Evolutionary conservation across 2,329 filamentous ascomycete species (phyloP), one percentile per base, ranked within the genome.

Genomic region (Phyllachora maydis): DNA sequence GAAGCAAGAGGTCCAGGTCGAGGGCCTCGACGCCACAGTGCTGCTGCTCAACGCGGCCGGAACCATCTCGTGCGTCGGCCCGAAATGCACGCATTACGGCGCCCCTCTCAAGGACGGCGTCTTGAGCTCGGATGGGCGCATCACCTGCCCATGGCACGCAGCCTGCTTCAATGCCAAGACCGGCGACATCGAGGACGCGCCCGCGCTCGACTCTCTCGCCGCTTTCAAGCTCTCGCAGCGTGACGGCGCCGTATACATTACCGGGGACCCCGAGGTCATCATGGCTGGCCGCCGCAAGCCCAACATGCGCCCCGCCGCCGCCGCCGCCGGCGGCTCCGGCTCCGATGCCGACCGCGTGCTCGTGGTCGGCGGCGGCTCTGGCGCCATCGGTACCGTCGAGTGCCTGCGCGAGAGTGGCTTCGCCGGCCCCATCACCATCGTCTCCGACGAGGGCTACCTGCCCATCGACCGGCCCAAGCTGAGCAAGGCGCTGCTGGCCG

Each of bases 91-190:
- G 7, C 85, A 95, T 50, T 95, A 91, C 43, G 85, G 88, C 16
- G 88, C 85, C 19, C 88, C 88, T 9, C 52, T 98, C 33, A 67
- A 70, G 25, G 81, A 85, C 35, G 88, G 88, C 25, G 71, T 95
- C 6, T 50, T 98, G 32, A 78, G 78, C 6, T 65, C 67, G 3
- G 71, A 76, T 35, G 88, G 88, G 4, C 64, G 81, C 23, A 49
- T 98, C 31, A 92, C 79, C 5, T 98, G 88, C 45, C 82, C 85
- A 4, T 95, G 88, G 88, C 85, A 95, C 45, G 85, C 32, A 83
- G 88, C 88, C 27, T 98, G 88, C 56, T 98, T 93, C 54, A 88
- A 81, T 32, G 68, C 79, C 32, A 62, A 64, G 26, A 90, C 76
- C 5, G 88, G 88, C 25, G 88, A 98, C 38, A 77, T 95, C 28